Evolutionary conservation across 441 rosid species (phyloP).

Genomic region (Erodium texanum): DNA sequence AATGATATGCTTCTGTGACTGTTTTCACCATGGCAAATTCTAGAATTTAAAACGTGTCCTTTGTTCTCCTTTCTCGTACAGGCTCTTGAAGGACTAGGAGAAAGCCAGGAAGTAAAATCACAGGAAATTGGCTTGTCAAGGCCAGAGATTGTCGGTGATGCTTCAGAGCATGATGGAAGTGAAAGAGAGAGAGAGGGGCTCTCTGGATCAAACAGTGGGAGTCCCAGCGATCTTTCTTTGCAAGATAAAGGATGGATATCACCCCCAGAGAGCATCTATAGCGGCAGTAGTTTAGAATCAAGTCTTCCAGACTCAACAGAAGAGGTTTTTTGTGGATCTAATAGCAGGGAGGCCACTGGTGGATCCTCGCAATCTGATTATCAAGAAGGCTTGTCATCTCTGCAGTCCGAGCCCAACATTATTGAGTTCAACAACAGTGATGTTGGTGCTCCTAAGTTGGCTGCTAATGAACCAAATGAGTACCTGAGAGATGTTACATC

Average conservation of each 20-base stretch:
- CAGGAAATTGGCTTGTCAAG: constrained; percentile 43
- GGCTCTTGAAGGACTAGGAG: constrained; percentile 79
- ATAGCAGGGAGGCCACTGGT: constrained; percentile 11
- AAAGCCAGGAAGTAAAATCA: constrained; percentile 61
- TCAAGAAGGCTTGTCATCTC: constrained; percentile 24
- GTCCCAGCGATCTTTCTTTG: constrained; percentile 35
- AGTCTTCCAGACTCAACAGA: constrained; percentile 36
- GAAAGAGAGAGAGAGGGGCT: constrained; percentile 38
- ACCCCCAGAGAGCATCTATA: constrained; percentile 62
- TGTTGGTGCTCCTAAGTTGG: constrained; percentile 18
- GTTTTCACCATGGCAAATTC: constrained; percentile 10
- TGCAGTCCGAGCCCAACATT: constrained; percentile 18
- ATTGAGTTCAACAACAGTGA: constrained; percentile 25
- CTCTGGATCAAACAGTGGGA: constrained; percentile 37
- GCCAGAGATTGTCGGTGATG: constrained; percentile 37
- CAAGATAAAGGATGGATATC: constrained; percentile 76
- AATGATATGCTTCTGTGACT: constrained; percentile 6
- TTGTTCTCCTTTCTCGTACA: constrained; percentile 19
- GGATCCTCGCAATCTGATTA: constrained; percentile 36
- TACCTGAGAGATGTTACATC: constrained; percentile 22
- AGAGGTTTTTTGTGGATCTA: constrained; percentile 14
- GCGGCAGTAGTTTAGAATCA: constrained; percentile 43
- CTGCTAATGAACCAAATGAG: constrained; percentile 27
- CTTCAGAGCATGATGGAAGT: constrained; percentile 29
- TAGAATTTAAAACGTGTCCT: background rate